Base-by-base conservation (phyloP, 306 rosid species). In the Fragaria vesca region DNA sequence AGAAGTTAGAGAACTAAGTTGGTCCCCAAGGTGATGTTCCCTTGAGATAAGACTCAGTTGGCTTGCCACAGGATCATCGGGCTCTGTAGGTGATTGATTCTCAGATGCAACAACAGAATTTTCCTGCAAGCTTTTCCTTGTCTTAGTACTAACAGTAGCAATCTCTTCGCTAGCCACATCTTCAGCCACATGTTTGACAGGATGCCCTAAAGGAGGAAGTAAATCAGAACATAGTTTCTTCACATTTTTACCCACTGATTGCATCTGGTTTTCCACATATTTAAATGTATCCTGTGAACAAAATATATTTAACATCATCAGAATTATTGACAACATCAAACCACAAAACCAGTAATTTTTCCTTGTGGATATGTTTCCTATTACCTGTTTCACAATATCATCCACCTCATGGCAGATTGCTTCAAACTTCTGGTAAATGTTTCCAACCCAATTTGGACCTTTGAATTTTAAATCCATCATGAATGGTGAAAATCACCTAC, bases 391-490 rank as follows among this genome's bases (percentile, higher is more conserved):
- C 40, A 89, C 92, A 72, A 88, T 80, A 73, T 80, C 89, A 83
- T 90, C 94, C 74, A 89, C 97, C 81, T 91, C 98, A 24, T 89
- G 93, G 81, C 97, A 86, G 69, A 84, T 92, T 66, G 86, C 87
- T 95, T 95, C 98, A 79, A 95, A 80, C 79, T 89, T 94, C 80
- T 90, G 92, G 85, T 69, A 95, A 75, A 95, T 73, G 81, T 87
- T 84, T 72, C 91, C 95, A 78, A 89, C 87, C 98, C 97, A 95
- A 32, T 80, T 81, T 67, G 84, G 82, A 78, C 47, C 82, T 67
- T 85, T 80, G 85, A 72, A 70, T 76, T 79, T 88, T 47, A 87
- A 86, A 85, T 91, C 92, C 97, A 90, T 94, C 68, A 26, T 62
- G 74, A 72, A 13, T 67, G 28, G 54, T 30, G 69, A 84, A 76